Base-by-base conservation (phyloP, 2,329 filamentous ascomycete genomes). In the Gaeumannomyces sp. region DNA sequence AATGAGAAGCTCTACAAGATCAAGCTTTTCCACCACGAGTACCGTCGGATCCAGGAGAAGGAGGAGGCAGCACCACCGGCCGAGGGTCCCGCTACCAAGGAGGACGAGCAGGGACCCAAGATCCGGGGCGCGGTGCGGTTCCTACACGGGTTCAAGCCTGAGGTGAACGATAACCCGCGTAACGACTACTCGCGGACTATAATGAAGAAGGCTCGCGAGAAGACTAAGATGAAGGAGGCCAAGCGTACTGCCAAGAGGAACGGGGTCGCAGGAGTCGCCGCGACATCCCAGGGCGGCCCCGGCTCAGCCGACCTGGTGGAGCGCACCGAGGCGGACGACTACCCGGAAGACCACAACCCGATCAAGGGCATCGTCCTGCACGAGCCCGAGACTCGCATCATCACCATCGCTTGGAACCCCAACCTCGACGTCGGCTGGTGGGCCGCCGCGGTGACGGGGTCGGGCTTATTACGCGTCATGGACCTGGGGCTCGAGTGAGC, bases 341-440 rank as follows among this genome's bases (percentile, higher is more conserved):
- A 70, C 3, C 63, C 58, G 11, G 70, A 67, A 3, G 69, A 67
- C 13, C 63, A 68, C 2, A 67, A 71, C 33, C 53, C 62, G 67
- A 71, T 61, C 62, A 69, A 69, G 53, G 78, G 79, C 5, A 76
- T 83, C 5, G 79, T 89, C 14, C 27, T 64, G 19, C 83, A 87
- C 69, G 88, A 91, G 65, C 83, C 88, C 61, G 77, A 82, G 67
- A 88, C 85, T 13, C 82, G 87, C 60, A 77, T 91, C 68, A 86
- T 86, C 6, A 78, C 81, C 1, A 76, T 89, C 29, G 81, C 82
- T 57, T 91, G 89, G 89, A 91, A 91, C 71, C 86, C 88, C 1
- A 90, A 91, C 69, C 73, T 80, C 50, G 77, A 80, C n/a, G 88
- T 81, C 69, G 86, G 87, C 16, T 88, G 83, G 69, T 90, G 89